Percentiles rank a stretch among this genome's conserved stretches.
Evolutionary conservation across 768 basidiomycete species (phyloP).

Genomic region (Pleurotus ostreatus): DNA sequence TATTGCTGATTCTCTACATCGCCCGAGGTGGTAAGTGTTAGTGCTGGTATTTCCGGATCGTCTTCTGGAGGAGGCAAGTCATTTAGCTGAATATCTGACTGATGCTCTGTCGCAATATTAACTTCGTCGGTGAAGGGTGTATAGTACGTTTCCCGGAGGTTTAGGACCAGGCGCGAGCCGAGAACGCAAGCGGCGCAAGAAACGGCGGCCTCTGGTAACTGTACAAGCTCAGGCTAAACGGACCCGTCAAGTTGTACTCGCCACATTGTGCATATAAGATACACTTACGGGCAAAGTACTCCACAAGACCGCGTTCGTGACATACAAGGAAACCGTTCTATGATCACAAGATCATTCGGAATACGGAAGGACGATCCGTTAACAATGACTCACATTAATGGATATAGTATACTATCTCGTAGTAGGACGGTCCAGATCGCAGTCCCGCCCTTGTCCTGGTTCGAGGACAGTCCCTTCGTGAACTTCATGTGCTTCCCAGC

Average conservation of each 20-base stretch:
- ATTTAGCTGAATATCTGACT: neutral
- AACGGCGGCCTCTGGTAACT: constrained; percentile 8
- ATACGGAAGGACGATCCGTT: neutral
- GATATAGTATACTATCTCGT: constrained; percentile 14
- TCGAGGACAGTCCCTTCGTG: neutral
- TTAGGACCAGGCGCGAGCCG: constrained; percentile 18
- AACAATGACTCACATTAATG: constrained; percentile 9
- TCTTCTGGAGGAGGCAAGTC: neutral
- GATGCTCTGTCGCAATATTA: neutral
- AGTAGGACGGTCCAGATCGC: constrained; percentile 7
- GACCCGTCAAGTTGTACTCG: neutral
- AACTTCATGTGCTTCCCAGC: constrained; percentile 2
- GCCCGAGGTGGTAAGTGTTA: neutral
- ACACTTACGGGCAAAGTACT: neutral
- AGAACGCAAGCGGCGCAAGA: constrained; percentile 13
- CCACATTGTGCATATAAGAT: neutral
- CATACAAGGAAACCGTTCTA: neutral
- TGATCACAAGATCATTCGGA: neutral
- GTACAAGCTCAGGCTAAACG: constrained; percentile 6
- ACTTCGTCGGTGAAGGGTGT: constrained; percentile 16
- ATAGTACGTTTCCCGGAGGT: constrained; percentile 20
- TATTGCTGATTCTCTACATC: neutral
- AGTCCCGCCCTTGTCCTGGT: neutral
- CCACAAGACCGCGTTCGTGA: constrained; percentile 1
- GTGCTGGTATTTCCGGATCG: too few relatives aligned